These are phyloP conservation scores for Gnaphalium uliginosum DNA, from an alignment of 129 eudicot genomes.

Conservation along the genomic window DNA sequence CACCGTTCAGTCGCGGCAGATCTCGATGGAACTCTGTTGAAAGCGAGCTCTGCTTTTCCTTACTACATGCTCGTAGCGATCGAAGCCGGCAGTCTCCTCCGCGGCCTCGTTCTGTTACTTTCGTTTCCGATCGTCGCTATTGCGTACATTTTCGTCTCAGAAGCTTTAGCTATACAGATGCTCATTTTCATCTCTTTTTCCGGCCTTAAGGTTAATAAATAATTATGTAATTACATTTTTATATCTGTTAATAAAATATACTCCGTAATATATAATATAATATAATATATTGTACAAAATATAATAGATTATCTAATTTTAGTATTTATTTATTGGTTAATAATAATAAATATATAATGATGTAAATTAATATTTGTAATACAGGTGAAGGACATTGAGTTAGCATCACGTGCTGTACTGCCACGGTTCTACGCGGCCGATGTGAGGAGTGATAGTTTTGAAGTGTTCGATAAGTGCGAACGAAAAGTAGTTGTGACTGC, in stretches of 20 bases:
- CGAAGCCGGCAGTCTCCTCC: conserved; percentile 92
- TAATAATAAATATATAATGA: too few relatives aligned
- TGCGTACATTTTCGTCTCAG: conserved; percentile 79
- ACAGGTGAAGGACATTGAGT: conserved; percentile 80
- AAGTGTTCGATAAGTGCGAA: conserved; percentile 69
- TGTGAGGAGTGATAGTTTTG: conserved; percentile 75
- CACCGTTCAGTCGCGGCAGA: conserved; percentile 92
- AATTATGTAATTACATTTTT: neutral
- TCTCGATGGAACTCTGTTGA: conserved; percentile 90
- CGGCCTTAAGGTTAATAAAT: conserved; percentile 38
- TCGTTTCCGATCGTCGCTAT: conserved; percentile 70
- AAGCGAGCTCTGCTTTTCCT: conserved; percentile 75
- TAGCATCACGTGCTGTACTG: conserved; percentile 86
- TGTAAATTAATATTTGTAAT: neutral
- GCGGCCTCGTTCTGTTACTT: conserved; percentile 73
- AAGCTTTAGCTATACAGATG: conserved; percentile 78
- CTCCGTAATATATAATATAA: neutral
- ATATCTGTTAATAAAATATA: neutral
- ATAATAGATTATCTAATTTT: too few relatives aligned
- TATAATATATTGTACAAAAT: neutral
- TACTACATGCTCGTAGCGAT: conserved; percentile 95
- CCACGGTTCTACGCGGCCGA: conserved; percentile 81
- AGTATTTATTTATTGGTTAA: too few relatives aligned
- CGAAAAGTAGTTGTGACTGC: conserved; percentile 88
- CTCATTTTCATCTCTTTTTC: conserved; percentile 76